phyloP scores from a whole-genome alignment of 345 rosid genomes.

The Eucalyptus cloeziana region DNA sequence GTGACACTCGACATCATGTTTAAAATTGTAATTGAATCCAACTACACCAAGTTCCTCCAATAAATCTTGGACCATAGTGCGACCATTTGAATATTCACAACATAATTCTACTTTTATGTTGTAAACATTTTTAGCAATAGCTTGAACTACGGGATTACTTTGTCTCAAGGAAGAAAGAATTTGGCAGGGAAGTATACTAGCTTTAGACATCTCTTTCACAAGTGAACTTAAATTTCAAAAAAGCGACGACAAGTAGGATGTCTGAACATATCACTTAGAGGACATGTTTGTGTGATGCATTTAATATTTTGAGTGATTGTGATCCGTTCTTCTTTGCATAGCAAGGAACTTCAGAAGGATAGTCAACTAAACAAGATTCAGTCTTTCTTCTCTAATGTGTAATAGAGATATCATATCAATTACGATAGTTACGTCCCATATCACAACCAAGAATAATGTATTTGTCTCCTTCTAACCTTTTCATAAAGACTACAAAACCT shows the following conservation, averaged over 20 bases:
- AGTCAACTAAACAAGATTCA: neutral
- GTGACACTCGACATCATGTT: neutral
- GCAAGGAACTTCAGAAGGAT: neutral
- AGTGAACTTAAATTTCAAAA: neutral
- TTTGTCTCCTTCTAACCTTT: neutral
- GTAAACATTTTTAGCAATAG: too few relatives aligned
- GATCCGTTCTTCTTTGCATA: rapidly evolving
- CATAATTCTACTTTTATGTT: too few relatives aligned
- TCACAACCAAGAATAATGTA: too few relatives aligned
- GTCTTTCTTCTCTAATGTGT: neutral
- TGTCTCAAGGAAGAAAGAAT: neutral
- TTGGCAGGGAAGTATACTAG: rapidly evolving
- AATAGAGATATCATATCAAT: too few relatives aligned
- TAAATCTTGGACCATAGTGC: neutral
- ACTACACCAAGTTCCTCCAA: neutral
- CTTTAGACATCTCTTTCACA: neutral
- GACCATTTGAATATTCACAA: neutral
- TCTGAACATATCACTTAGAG: neutral
- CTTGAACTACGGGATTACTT: neutral
- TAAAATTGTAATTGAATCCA: neutral
- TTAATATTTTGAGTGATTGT: neutral
- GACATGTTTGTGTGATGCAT: neutral
- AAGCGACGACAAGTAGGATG: neutral
- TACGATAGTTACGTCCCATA: rapidly evolving
- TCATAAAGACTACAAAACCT: too few relatives aligned